Conservation (phyloP, 768 basidiomycete genomes). For the Russula sp. region DNA sequence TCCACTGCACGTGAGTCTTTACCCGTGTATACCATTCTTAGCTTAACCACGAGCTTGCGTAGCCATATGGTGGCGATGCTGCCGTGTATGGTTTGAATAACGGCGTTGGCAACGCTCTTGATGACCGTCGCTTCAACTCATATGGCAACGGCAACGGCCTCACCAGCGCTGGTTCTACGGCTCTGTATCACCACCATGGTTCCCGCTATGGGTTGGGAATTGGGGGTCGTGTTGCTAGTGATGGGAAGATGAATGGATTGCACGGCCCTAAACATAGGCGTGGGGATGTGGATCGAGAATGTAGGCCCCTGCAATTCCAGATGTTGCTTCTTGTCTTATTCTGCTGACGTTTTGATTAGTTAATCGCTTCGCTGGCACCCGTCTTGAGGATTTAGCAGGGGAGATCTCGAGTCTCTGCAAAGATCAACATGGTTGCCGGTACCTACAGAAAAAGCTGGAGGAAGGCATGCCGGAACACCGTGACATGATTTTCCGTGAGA, state of each 20-base stretch:
- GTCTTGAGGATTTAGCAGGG: constrained; percentile 90
- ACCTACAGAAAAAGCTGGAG: constrained; percentile 97
- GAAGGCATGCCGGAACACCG: constrained; percentile 93
- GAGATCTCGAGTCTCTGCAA: constrained; percentile 94
- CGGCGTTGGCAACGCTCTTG: constrained; percentile 32
- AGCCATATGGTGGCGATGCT: constrained; percentile 52
- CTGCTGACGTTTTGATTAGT: constrained; percentile 37
- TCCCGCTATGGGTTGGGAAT: constrained; percentile 68
- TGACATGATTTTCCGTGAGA: constrained; percentile 99
- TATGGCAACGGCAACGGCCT: constrained; percentile 36
- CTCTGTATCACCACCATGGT: constrained; percentile 69
- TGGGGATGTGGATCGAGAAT: constrained; percentile 87
- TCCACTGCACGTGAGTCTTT: constrained; percentile 38
- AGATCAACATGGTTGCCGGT: constrained; percentile 98
- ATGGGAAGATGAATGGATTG: constrained; percentile 81
- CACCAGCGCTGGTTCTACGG: constrained; percentile 53
- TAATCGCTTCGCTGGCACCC: constrained; percentile 94
- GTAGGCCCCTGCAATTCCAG: constrained; percentile 30
- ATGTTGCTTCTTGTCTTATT: constrained; percentile 12
- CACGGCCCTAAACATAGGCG: constrained; percentile 94
- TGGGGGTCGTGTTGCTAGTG: constrained; percentile 43
- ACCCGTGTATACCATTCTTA: constrained; percentile 1
- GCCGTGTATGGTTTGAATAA: constrained; percentile 33
- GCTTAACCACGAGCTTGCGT: constrained; percentile 16
- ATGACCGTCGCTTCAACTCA: constrained; percentile 45